Base-by-base conservation (phyloP, 2,329 filamentous ascomycete genomes). In the Plectosphaerella cucumerina region DNA sequence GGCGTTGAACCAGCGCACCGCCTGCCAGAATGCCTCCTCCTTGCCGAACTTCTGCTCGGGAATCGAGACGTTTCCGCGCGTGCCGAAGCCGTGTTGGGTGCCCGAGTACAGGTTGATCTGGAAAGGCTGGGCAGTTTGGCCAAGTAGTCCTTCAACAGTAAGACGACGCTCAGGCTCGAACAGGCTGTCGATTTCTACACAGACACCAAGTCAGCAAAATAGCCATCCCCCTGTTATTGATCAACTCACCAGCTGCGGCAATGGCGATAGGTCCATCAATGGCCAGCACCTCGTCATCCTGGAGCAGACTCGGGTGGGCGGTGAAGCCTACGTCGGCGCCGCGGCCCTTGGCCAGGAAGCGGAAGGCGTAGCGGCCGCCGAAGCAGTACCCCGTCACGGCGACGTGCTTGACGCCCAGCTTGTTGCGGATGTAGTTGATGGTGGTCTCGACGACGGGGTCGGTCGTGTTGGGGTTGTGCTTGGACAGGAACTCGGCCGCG, bases 21-120 rank as follows among this genome's bases (percentile, higher is more conserved):
- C 87, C 75, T 93, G 89, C 57, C 78, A 70, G 65, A 92, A 92
- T 1, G 89, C 88, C 64, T 84, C 78, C 70, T 93, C 87, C 76
- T 92, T 92, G 31, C 84, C 87, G 64, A 83, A 92, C 67, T 78
- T 82, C 62, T 81, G 70, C 50, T 62, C 57, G 18, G 70, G 70
- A 51, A 76, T 70, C 3, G 69, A 70, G 23, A 77, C 50, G 59
- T 93, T 84, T 4, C 74, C 81, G 34, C 88, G 78, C 8, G 90
- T 85, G 15, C 83, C 85, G 60, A 93, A 94, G 0, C 89, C 89
- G 62, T 94, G 89, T 53, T 71, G 65, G 6, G 87, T 85, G 35
- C 80, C 81, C 15, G 81, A 80, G 73, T 85, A 93, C 41, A 93
- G 68, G 10, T 42, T 42, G 2, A 42, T 42, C 8, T 75, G 68